Evolutionary conservation across 2,329 filamentous ascomycete species (phyloP).

Genomic region (Fusarium hainanense): DNA sequence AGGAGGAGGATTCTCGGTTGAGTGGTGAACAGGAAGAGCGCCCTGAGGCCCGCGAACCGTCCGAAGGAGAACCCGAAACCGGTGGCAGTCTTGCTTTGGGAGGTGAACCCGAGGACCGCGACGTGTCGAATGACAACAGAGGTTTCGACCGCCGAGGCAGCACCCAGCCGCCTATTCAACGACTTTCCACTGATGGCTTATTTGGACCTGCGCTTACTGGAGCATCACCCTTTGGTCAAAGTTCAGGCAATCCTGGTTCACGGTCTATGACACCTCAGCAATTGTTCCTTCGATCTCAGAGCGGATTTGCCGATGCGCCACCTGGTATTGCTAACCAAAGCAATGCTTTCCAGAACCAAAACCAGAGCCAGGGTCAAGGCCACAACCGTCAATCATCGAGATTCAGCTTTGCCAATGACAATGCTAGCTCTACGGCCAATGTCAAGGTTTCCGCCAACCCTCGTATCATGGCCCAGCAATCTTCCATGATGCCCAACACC

Average conservation of each 20-base stretch:
- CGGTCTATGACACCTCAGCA: slow-evolving; percentile 86
- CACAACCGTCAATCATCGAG: slow-evolving; percentile 87
- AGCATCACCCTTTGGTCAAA: slow-evolving; percentile 59
- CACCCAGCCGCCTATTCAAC: slow-evolving; percentile 82
- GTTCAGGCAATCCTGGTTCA: slow-evolving; percentile 64
- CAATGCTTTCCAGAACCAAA: slow-evolving; percentile 59
- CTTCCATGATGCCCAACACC: slow-evolving; percentile 82
- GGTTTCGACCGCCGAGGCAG: slow-evolving; percentile 70
- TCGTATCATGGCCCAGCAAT: slow-evolving; percentile 84
- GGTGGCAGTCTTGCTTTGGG: slow-evolving; percentile 88
- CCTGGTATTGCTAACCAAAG: slow-evolving; percentile 63
- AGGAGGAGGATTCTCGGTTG: slow-evolving; percentile 71
- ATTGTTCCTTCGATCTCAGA: slow-evolving; percentile 73
- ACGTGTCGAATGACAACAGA: slow-evolving; percentile 63
- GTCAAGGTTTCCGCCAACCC: slow-evolving; percentile 84
- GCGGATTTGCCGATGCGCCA: slow-evolving; percentile 68
- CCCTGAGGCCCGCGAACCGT: slow-evolving; percentile 57
- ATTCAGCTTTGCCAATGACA: slow-evolving; percentile 88
- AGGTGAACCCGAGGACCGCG: slow-evolving; percentile 88
- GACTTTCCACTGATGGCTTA: slow-evolving; percentile 63
- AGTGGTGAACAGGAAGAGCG: slow-evolving; percentile 61
- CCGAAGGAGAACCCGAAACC: slow-evolving; percentile 82
- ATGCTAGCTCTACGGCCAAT: slow-evolving; percentile 59
- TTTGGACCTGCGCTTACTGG: slow-evolving; percentile 64
- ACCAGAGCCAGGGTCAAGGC: slow-evolving; percentile 63